Conservation (phyloP, 148 eudicot species). For the Simmondsia chinensis region DNA sequence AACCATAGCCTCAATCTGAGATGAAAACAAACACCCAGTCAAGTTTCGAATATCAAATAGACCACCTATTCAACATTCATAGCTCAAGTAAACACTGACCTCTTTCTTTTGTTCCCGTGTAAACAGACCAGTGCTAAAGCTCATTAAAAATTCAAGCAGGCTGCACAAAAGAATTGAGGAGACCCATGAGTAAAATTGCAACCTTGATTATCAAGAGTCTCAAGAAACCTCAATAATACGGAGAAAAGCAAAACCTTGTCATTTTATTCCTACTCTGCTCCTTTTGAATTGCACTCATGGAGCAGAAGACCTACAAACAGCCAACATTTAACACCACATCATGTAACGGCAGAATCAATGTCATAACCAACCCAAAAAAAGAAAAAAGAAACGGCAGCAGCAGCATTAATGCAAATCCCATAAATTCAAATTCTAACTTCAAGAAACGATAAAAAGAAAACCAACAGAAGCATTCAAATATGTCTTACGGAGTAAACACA, state of each 20-base stretch:
- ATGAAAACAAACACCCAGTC: slow-evolving; percentile 7
- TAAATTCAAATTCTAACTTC: too few relatives aligned
- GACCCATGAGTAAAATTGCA: slow-evolving; percentile 2
- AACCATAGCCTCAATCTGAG: slow-evolving; percentile 55
- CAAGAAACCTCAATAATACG: slow-evolving; percentile 1
- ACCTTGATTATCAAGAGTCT: neutral
- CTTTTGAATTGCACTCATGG: slow-evolving; percentile 41
- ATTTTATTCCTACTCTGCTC: slow-evolving; percentile 47
- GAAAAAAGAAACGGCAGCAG: neutral
- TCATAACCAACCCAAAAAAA: too few relatives aligned
- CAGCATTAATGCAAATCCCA: too few relatives aligned
- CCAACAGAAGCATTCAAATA: neutral
- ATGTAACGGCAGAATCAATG: too few relatives aligned
- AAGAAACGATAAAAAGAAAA: neutral
- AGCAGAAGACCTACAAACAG: slow-evolving; percentile 49
- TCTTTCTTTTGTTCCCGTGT: slow-evolving; percentile 59
- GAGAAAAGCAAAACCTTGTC: slow-evolving; percentile 40
- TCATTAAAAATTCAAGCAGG: slow-evolving; percentile 45
- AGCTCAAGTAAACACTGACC: too few relatives aligned
- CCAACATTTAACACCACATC: too few relatives aligned
- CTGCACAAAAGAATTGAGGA: slow-evolving; percentile 26
- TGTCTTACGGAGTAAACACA: slow-evolving; percentile 57
- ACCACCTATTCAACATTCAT: too few relatives aligned
- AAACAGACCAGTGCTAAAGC: slow-evolving; percentile 43
- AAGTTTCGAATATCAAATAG: too few relatives aligned